Evolutionary conservation across 2,329 filamentous ascomycete species (phyloP).

Genomic region (Diaporthe citrichinensis): DNA sequence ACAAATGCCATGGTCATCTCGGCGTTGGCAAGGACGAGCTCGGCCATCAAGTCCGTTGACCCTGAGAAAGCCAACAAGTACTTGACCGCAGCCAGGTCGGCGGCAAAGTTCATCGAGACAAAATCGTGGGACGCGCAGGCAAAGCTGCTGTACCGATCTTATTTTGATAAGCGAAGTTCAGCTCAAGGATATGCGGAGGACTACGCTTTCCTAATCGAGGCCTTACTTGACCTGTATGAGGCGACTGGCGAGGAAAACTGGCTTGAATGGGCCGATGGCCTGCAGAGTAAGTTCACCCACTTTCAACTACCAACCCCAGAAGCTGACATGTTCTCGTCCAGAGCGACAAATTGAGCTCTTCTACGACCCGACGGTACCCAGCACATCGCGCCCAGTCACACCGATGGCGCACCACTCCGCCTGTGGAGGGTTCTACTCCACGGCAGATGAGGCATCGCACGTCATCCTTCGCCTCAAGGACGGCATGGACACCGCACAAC

Average conservation of each 20-base stretch:
- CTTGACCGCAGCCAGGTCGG: conserved; percentile 74
- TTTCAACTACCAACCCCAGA: conserved; percentile 21
- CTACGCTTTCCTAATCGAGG: conserved; percentile 90
- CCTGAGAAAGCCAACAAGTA: conserved; percentile 72
- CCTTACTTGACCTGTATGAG: conserved; percentile 87
- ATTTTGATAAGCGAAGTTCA: conserved; percentile 74
- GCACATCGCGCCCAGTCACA: conserved; percentile 52
- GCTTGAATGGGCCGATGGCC: conserved; percentile 83
- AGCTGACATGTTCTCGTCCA: conserved; percentile 48
- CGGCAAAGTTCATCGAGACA: conserved; percentile 79
- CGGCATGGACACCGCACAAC: conserved; percentile 93
- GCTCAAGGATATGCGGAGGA: conserved; percentile 90
- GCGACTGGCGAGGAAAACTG: conserved; percentile 82
- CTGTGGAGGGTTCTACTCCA: conserved; percentile 81
- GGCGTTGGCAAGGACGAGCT: conserved; percentile 82
- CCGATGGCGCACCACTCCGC: conserved; percentile 51
- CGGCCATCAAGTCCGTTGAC: conserved; percentile 74
- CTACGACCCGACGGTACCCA: conserved; percentile 71
- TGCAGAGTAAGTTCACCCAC: conserved; percentile 75
- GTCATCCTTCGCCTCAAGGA: conserved; percentile 91
- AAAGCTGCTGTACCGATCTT: conserved; percentile 80
- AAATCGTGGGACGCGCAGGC: conserved; percentile 78
- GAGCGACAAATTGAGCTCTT: conserved; percentile 83
- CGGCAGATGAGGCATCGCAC: conserved; percentile 72
- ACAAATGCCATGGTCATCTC: conserved; percentile 93